phyloP scores from a whole-genome alignment of 345 rosid species.

The Laguncularia racemosa region DNA sequence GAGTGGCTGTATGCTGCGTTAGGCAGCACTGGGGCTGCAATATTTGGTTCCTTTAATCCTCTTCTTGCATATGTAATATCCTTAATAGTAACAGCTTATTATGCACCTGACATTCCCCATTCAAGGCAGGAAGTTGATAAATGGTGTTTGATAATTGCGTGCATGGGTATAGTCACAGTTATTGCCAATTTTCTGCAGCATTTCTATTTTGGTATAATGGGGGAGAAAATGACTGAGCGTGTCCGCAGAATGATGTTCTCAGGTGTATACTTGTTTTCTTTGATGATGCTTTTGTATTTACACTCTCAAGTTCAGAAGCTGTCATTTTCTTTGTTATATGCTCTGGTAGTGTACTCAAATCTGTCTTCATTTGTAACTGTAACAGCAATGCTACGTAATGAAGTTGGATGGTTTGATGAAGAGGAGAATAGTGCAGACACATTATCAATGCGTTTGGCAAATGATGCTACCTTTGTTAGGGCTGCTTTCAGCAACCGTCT shows the following conservation, averaged over 20 bases:
- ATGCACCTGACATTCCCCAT: constrained; percentile 34
- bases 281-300: background rate
- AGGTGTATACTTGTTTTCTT: constrained; percentile 34
- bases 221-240: constrained; percentile 98
- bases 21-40: constrained; percentile 98
- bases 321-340: no score
- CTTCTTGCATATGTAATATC: constrained; percentile 94
- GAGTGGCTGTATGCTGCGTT: constrained; percentile 98
- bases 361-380: constrained; percentile 16
- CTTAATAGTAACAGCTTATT: constrained; percentile 74
- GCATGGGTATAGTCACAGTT: constrained; percentile 98
- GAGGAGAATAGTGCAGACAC: constrained; percentile 97
- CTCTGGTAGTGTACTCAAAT: background rate
- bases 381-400: constrained; percentile 97
- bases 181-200: constrained; percentile 97
- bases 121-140: constrained; percentile 69
- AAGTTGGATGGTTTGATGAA: constrained; percentile 99
- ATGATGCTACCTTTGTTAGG: constrained; percentile 98
- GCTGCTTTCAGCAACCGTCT: constrained; percentile 99
- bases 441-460: constrained; percentile 96
- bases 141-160: constrained; percentile 97
- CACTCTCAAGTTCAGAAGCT: background rate
- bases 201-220: constrained; percentile 99
- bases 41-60: constrained; percentile 97
- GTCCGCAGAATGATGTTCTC: constrained; percentile 99